Evolutionary conservation across 805 yeast species (phyloP).

Genomic region (Spathaspora passalidarum): DNA sequence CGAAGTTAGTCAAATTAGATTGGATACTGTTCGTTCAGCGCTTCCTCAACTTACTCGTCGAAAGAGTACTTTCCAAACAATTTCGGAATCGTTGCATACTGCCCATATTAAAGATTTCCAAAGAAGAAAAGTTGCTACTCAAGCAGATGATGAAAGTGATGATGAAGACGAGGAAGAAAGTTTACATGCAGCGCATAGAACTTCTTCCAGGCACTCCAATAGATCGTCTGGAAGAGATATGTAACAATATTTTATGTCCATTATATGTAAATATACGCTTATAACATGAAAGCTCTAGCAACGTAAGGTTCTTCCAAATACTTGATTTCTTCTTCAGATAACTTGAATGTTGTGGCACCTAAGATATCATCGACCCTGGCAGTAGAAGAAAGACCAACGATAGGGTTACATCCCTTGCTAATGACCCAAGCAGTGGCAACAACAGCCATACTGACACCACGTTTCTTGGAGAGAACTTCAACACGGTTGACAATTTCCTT

Average conservation of each 20-base stretch:
- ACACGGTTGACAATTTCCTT: slow-evolving; percentile 35
- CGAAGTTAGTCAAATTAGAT: slow-evolving; percentile 4
- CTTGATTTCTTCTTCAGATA: slow-evolving; percentile 19
- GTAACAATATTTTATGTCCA: neutral
- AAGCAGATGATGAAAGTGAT: slow-evolving; percentile 34
- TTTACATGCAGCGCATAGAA: neutral
- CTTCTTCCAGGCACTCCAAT: neutral
- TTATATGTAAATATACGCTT: neutral
- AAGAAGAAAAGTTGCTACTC: slow-evolving; percentile 45
- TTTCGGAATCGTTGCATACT: slow-evolving; percentile 57
- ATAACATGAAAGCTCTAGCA: slow-evolving; percentile 12
- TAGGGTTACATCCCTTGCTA: slow-evolving; percentile 16
- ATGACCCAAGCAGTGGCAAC: slow-evolving; percentile 22
- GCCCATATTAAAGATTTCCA: slow-evolving; percentile 89
- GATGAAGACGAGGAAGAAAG: slow-evolving; percentile 14
- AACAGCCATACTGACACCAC: slow-evolving; percentile 43
- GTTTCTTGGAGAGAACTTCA: slow-evolving; percentile 49
- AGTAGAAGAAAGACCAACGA: slow-evolving; percentile 16
- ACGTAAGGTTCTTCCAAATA: slow-evolving; percentile 38
- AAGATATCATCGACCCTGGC: slow-evolving; percentile 18
- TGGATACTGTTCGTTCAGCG: neutral
- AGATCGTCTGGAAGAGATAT: neutral
- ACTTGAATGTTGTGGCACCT: slow-evolving; percentile 5
- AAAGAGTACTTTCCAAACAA: slow-evolving; percentile 36
- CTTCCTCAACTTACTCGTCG: slow-evolving; percentile 11